phyloP scores from a whole-genome alignment of 352 stramenopile genomes.

The Globisporangium barbulae region DNA sequence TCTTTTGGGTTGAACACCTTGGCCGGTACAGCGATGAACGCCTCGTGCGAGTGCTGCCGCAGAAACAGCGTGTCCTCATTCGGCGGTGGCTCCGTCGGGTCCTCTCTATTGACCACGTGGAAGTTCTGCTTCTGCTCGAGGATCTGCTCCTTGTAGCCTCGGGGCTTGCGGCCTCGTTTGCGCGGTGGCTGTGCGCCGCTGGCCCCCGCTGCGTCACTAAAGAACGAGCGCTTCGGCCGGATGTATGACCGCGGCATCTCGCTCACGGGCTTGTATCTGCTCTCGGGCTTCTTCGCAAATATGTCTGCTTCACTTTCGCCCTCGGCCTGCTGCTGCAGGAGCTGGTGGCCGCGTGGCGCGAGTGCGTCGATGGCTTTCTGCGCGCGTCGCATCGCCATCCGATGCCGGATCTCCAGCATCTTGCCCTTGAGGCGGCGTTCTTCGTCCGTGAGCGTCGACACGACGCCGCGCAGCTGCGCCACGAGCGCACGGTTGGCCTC shows the following conservation, averaged over 20 bases:
- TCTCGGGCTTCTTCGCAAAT: slow-evolving; percentile 31
- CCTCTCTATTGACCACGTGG: background rate
- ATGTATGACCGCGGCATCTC: slow-evolving; percentile 55
- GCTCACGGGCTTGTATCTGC: slow-evolving; percentile 28
- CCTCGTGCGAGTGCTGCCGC: slow-evolving; percentile 50
- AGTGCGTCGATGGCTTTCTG: slow-evolving; percentile 40
- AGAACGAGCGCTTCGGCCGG: slow-evolving; percentile 55
- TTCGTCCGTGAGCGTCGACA: slow-evolving; percentile 29
- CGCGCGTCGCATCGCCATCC: slow-evolving; percentile 46
- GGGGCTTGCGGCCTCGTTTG: slow-evolving; percentile 26
- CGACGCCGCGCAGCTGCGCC: slow-evolving; percentile 32
- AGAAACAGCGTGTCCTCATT: slow-evolving; percentile 57
- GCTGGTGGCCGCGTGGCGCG: background rate
- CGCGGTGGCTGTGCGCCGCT: slow-evolving; percentile 11
- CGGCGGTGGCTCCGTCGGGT: slow-evolving; percentile 33
- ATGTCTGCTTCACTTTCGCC: slow-evolving; percentile 7
- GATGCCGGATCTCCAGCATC: slow-evolving; percentile 45
- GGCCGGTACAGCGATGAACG: slow-evolving; percentile 42
- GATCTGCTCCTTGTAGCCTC: slow-evolving; percentile 19
- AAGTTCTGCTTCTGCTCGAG: slow-evolving; percentile 6
- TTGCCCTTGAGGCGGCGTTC: slow-evolving; percentile 33
- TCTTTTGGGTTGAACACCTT: slow-evolving; percentile 60
- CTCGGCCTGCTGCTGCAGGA: slow-evolving; percentile 14
- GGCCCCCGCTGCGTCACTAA: slow-evolving; percentile 35
- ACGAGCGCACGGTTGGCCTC: slow-evolving; percentile 43